Percentiles rank a stretch among this genome's conserved stretches.
Conservation (phyloP, 225 moss, liverwort and hornwort species). For the Neckera pumila region DNA sequence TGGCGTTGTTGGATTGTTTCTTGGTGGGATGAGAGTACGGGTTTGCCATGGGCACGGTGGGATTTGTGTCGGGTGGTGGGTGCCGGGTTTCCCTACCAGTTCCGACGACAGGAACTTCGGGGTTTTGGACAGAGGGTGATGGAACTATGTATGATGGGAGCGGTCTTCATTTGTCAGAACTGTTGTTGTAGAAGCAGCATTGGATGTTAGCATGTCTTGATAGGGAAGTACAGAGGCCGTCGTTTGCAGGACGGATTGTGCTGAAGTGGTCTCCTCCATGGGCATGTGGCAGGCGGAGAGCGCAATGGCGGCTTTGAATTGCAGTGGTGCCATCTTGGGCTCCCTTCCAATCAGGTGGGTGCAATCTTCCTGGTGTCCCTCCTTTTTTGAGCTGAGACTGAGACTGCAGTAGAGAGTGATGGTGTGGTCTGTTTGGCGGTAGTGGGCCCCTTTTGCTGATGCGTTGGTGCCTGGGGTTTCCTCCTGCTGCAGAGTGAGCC, state of each 20-base stretch:
- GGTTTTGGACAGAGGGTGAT: neutral
- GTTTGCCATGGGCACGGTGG: neutral
- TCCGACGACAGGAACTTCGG: neutral
- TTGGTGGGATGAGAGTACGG: neutral
- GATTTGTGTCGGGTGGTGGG: neutral
- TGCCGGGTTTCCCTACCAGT: neutral
- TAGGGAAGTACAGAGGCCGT: neutral
- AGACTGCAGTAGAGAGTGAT: neutral
- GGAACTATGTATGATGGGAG: neutral
- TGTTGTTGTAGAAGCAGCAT: neutral
- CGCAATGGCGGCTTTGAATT: conserved; percentile 94
- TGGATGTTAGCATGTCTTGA: neutral
- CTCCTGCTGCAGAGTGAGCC: conserved; percentile 66
- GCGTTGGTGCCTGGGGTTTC: neutral
- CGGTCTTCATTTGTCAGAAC: neutral
- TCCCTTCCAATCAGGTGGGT: conserved; percentile 89
- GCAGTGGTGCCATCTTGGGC: conserved; percentile 96
- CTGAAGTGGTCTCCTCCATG: neutral
- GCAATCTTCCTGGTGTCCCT: neutral
- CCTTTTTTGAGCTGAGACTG: neutral
- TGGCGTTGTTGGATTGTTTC: neutral
- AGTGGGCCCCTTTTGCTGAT: neutral
- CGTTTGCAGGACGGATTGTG: neutral
- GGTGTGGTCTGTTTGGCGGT: neutral
- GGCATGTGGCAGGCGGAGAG: conserved; percentile 74